A percentile compares a stretch with the other conserved stretches of the same genome.
Conservation (phyloP, 495 filamentous ascomycete species). For the Neurospora cerealis region DNA sequence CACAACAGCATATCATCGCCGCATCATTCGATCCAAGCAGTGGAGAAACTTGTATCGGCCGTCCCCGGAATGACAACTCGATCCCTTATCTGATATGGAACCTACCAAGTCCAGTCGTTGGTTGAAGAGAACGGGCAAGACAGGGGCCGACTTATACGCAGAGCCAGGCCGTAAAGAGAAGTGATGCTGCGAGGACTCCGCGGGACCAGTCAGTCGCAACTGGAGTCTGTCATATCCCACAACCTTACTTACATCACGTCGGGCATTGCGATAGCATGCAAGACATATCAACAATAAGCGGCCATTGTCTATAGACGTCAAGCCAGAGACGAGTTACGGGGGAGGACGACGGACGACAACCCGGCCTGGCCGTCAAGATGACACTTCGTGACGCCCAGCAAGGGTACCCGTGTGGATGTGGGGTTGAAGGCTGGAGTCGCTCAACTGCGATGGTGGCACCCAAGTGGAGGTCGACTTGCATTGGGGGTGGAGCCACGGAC, state of each 20-base stretch:
- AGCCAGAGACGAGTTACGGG: background rate
- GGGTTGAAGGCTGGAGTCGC: background rate
- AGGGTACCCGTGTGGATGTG: background rate
- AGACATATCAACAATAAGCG: background rate
- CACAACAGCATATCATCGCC: constrained; percentile 11
- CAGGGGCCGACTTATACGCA: background rate
- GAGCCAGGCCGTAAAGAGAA: background rate
- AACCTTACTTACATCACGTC: background rate
- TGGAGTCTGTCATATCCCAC: background rate
- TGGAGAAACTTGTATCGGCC: background rate
- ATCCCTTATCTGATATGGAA: background rate
- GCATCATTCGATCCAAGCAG: constrained; percentile 14
- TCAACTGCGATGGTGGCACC: background rate
- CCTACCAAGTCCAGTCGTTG: background rate
- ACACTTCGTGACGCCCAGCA: background rate
- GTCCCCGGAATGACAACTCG: background rate
- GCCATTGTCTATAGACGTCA: background rate
- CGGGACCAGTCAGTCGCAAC: background rate
- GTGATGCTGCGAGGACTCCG: background rate
- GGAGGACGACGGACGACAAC: background rate
- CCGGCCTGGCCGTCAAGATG: background rate
- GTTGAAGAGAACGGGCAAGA: background rate
- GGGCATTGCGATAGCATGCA: background rate
- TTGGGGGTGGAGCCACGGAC: background rate
- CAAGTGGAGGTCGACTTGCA: background rate